Base-by-base conservation (phyloP, 495 filamentous ascomycete species). In the Venustampulla echinocandica region DNA sequence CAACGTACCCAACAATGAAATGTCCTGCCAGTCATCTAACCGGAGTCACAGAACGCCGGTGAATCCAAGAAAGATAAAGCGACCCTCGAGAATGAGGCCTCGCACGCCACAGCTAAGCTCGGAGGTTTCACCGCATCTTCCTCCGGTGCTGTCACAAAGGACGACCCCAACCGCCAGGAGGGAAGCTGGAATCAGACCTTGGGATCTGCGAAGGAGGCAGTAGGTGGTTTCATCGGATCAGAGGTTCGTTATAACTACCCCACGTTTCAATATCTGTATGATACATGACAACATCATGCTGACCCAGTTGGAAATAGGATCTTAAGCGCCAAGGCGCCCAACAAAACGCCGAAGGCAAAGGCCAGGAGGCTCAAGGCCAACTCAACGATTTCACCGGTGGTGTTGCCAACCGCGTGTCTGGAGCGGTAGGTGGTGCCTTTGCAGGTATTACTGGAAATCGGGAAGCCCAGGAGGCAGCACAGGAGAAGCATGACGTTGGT, bases 111-210 rank as follows among this genome's bases (percentile, higher is more conserved):
- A 21, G 77, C 69, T 57, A 90, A 87, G 59, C 51, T 82, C 18
- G 87, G 84, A 15, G 77, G 80, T 36, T 60, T 80, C 47, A 77
- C 77, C 14, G 75, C 85, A 49, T 80, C 82, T 19, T 67, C 79
- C 39, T 76, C 81, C 3, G 90, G 86, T 34, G 80, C 78, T 37
- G 68, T 86, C 42, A 77, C 84, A 30, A 69, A 76, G 54, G 85
- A 95, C 65, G 68, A 87, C 61, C 70, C 79, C 6, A 68, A 89
- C 64, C 85, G 90, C 51, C 61, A 69, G 14, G 62, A 74, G 4
- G 90, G 90, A 24, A 70, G 74, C 30, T 90, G 84, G 77, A 85
- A 95, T 69, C 89, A 97, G 67, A 92, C 84, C 32, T 52, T 89
- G 30, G 90, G 90, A 45, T 77, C 85, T 0, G 81, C 76, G 32